These are phyloP conservation scores for Mycena olivaceomarginata DNA, from an alignment of 768 basidiomycete genomes.

Conservation along the genomic window DNA sequence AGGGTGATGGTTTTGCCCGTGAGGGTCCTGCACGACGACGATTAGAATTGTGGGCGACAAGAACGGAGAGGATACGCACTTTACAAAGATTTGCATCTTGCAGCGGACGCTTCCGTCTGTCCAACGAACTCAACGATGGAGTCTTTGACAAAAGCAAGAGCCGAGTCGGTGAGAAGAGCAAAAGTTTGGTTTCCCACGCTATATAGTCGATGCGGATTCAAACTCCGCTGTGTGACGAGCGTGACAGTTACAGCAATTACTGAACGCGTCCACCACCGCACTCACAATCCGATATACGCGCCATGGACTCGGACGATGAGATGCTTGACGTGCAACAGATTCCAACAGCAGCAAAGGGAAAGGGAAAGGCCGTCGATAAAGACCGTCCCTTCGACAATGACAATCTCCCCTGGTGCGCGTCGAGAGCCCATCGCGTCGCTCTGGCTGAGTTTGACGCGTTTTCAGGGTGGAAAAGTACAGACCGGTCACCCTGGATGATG, in stretches of 20 bases:
- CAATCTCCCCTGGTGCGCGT: constrained; percentile 88
- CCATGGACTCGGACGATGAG: constrained; percentile 79
- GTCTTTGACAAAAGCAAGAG: constrained; percentile 93
- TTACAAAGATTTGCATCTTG: constrained; percentile 98
- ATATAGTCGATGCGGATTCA: constrained; percentile 61
- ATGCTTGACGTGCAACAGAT: constrained; percentile 70
- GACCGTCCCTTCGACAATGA: constrained; percentile 70
- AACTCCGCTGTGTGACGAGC: constrained; percentile 1
- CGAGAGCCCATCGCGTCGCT: constrained; percentile 23
- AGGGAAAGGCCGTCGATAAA: constrained; percentile 76
- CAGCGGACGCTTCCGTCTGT: constrained; percentile 86
- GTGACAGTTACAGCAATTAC: background rate
- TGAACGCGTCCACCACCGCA: constrained; percentile 12
- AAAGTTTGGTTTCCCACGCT: constrained; percentile 35
- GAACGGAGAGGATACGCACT: constrained; percentile 71
- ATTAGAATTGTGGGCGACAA: background rate
- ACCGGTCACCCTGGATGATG: constrained; percentile 92
- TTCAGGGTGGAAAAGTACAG: constrained; percentile 98
- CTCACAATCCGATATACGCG: constrained; percentile 47
- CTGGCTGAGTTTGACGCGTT: constrained; percentile 33
- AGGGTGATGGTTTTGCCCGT: constrained; percentile 99
- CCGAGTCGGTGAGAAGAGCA: constrained; percentile 56
- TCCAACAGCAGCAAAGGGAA: constrained; percentile 73
- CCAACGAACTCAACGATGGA: constrained; percentile 94
- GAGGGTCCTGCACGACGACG: constrained; percentile 72